These are phyloP conservation scores for Trichodelitschia bisporula DNA, from an alignment of 495 filamentous ascomycete genomes.

Conservation along the genomic window DNA sequence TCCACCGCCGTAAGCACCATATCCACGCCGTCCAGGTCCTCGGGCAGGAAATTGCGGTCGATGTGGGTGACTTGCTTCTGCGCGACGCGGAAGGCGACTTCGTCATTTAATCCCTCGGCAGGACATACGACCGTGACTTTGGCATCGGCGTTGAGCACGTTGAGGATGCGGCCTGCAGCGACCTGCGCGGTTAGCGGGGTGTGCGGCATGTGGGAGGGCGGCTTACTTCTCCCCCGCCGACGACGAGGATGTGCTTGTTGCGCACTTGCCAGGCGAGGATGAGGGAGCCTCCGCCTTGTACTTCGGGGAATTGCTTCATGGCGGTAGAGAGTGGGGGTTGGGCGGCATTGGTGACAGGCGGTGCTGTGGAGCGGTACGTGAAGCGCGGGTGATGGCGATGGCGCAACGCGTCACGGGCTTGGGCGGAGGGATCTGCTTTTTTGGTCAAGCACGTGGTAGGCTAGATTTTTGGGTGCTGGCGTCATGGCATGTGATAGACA, in stretches of 20 bases:
- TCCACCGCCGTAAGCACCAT: conserved; percentile 91
- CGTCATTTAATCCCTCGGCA: conserved; percentile 52
- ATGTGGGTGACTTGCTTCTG: conserved; percentile 41
- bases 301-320: conserved; percentile 43
- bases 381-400: no score
- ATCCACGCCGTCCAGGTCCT: conserved; percentile 51
- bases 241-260: conserved; percentile 58
- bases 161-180: conserved; percentile 77
- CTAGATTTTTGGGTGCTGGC: no score
- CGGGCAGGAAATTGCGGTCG: conserved; percentile 57
- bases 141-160: conserved; percentile 85
- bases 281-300: conserved; percentile 76
- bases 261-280: conserved; percentile 87
- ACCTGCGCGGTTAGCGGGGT: conserved; percentile 29
- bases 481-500: no score
- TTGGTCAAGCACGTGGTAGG: no score
- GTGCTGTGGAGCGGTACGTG: no score
- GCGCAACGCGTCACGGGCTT: no score
- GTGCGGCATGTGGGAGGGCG: not conserved
- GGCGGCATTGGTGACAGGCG: no score
- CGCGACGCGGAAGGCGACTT: conserved; percentile 61
- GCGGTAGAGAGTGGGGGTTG: no score
- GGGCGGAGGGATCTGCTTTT: no score
- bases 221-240: conserved; percentile 77
- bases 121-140: conserved; percentile 68